Conservation (phyloP, 129 eudicot species). For the Helianthus tuberosus region DNA sequence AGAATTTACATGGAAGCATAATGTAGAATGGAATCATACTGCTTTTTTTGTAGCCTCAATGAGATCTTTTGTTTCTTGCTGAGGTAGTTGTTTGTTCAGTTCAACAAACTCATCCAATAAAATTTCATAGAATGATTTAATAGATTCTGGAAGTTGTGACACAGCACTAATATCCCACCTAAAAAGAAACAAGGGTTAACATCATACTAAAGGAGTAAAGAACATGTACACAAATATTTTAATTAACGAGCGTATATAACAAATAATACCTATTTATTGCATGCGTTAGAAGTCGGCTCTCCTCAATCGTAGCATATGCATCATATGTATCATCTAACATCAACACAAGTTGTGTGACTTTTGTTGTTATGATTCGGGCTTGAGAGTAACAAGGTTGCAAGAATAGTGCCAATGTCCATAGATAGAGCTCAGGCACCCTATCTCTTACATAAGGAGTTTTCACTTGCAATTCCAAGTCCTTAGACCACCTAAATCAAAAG, state of each 20-base stretch:
- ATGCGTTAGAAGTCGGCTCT: background rate
- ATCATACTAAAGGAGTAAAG: background rate
- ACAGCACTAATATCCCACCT: constrained; percentile 36
- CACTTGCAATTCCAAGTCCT: background rate
- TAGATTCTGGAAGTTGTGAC: constrained; percentile 34
- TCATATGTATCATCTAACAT: constrained; percentile 4
- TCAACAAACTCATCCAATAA: constrained; percentile 7
- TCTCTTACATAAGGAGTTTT: constrained; percentile 6
- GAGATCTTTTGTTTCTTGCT: constrained; percentile 11
- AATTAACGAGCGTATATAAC: background rate
- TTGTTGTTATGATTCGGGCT: constrained; percentile 6
- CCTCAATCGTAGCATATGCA: constrained; percentile 7
- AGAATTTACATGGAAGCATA: background rate
- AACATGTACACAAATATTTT: too few relatives aligned
- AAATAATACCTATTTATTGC: background rate
- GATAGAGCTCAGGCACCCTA: constrained; percentile 3
- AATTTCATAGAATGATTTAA: constrained; percentile 15
- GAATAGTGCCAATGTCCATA: constrained; percentile 2
- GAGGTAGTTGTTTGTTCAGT: background rate
- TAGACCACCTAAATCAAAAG: background rate
- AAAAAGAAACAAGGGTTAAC: background rate
- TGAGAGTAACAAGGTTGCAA: constrained; percentile 3
- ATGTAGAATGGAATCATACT: constrained; percentile 5
- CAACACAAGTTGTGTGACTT: background rate
- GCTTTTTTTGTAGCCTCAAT: constrained; percentile 19